phyloP scores from a whole-genome alignment of 2,329 filamentous ascomycete genomes.

The Stemphylium vesicarium region DNA sequence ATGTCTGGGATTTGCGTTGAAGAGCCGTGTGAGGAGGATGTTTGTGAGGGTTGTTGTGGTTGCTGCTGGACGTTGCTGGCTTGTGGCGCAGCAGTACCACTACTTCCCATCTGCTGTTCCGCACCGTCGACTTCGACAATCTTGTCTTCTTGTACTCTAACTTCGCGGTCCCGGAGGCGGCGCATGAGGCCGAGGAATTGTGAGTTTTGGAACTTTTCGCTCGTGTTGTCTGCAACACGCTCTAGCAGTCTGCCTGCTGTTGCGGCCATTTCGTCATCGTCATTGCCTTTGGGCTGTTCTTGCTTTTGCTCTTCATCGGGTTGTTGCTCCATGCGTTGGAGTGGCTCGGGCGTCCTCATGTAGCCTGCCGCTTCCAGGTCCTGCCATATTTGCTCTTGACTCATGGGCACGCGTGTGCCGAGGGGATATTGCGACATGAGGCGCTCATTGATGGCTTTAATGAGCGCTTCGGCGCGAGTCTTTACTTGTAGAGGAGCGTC shows the following conservation, averaged over 20 bases:
- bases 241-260: constrained; percentile 75
- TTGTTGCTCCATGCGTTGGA: constrained; percentile 29
- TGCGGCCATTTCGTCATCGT: constrained; percentile 72
- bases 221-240: constrained; percentile 71
- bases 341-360: constrained; percentile 25
- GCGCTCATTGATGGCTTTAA: constrained; percentile 42
- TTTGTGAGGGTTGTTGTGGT: not conserved
- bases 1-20: constrained; percentile 29
- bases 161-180: constrained; percentile 72
- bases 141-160: constrained; percentile 73
- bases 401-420: constrained; percentile 25
- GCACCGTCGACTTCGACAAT: constrained; percentile 60
- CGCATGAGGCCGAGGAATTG: constrained; percentile 80
- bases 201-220: constrained; percentile 78
- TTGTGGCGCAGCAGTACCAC: not conserved
- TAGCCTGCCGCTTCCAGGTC: constrained; percentile 42
- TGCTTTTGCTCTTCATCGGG: constrained; percentile 36
- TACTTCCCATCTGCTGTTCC: not conserved
- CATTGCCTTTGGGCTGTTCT: constrained; percentile 37
- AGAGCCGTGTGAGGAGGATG: not conserved
- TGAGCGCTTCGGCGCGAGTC: constrained; percentile 33
- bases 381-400: constrained; percentile 35
- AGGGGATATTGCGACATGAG: constrained; percentile 48
- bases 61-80: not conserved
- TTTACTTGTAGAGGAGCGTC: constrained; percentile 35